Conservation (phyloP, 306 rosid species). For the Canavalia ensiformis region DNA sequence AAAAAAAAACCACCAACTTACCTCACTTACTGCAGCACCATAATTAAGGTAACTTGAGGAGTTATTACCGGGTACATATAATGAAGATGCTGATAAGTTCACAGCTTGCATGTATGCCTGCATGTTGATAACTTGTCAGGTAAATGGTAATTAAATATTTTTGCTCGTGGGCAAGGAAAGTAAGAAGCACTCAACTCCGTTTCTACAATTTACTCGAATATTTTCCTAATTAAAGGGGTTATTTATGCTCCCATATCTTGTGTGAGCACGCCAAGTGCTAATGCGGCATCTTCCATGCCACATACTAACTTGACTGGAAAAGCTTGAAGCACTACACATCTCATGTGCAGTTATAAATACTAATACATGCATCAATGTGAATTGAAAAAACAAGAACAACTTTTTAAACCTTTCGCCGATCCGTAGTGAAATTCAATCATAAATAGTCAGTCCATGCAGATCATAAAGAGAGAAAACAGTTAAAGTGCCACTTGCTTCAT, state of each 20-base stretch:
- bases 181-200: background rate
- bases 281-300: background rate
- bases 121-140: conserved; percentile 46
- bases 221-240: conserved; percentile 6
- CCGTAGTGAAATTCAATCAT: conserved; percentile 10
- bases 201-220: background rate
- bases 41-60: conserved; percentile 71
- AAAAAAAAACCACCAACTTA: conserved; percentile 40
- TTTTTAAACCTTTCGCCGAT: conserved; percentile 2
- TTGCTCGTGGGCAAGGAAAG: conserved; percentile 8
- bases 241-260: conserved; percentile 20
- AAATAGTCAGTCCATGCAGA: conserved; percentile 20
- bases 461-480: conserved; percentile 12
- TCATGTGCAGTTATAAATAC: conserved; percentile 7
- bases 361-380: conserved; percentile 16
- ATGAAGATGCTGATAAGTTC: conserved; percentile 78
- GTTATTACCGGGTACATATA: conserved; percentile 57
- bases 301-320: background rate
- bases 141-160: conserved; percentile 15
- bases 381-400: background rate
- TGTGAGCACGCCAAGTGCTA: conserved; percentile 6
- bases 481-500: conserved; percentile 29
- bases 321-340: background rate
- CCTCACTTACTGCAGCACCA: conserved; percentile 97
- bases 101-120: conserved; percentile 79